Conservation (phyloP, 139 green algal genomes). For the Zygnema circumcarinatum region DNA sequence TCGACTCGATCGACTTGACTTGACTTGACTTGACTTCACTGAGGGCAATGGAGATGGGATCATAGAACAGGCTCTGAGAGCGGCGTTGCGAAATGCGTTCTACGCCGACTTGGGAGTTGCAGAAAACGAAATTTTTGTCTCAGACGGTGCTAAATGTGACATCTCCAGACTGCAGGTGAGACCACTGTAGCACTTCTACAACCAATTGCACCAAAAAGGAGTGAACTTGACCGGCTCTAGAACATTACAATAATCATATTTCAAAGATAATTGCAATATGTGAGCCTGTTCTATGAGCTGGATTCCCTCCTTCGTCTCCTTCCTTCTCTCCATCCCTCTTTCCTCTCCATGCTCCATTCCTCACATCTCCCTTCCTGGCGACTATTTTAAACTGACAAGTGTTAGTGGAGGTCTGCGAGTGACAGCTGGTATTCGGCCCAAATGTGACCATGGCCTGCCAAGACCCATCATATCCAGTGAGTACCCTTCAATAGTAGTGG, state of each 20-base stretch:
- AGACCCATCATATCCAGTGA: conserved; percentile 94
- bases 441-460: conserved; percentile 71
- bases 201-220: not conserved
- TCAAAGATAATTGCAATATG: no score
- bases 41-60: no score
- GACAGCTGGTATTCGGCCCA: conserved; percentile 79
- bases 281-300: no score
- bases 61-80: conserved; percentile 71
- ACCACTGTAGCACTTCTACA: not conserved
- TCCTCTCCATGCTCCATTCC: no score
- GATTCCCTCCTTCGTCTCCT: no score
- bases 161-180: conserved; percentile 91
- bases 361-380: no score
- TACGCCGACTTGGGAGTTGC: conserved; percentile 78
- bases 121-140: conserved; percentile 93
- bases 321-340: no score
- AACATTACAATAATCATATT: no score
- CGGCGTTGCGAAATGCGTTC: conserved; percentile 80
- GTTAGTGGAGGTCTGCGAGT: not conserved
- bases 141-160: conserved; percentile 98
- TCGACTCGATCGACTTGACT: no score
- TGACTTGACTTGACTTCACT: no score
- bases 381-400: no score
- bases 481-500: no score
- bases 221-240: conserved; percentile 6